These are phyloP conservation scores for Botrytis galanthina DNA, from an alignment of 2,329 filamentous ascomycete genomes.

Conservation along the genomic window DNA sequence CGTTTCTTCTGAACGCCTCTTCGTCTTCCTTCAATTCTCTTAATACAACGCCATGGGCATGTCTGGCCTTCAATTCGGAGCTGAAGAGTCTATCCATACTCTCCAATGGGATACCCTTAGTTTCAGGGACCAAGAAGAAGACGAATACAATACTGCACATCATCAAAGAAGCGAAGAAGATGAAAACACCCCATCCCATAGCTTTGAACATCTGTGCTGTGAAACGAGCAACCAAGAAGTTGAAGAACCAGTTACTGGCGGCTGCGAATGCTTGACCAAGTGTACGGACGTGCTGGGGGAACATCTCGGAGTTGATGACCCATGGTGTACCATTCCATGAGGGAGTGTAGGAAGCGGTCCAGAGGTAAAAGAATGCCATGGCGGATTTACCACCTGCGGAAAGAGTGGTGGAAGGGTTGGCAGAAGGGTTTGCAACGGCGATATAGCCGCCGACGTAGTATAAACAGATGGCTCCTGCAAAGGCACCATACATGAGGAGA, in stretches of 20 bases:
- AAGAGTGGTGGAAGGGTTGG: constrained; percentile 35
- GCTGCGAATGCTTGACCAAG: constrained; percentile 71
- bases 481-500: constrained; percentile 35
- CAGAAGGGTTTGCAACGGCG: constrained; percentile 40
- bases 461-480: constrained; percentile 25
- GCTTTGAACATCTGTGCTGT: constrained; percentile 62
- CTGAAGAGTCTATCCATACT: constrained; percentile 62
- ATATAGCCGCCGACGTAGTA: constrained; percentile 35
- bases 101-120: constrained; percentile 63
- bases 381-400: constrained; percentile 52
- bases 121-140: constrained; percentile 64
- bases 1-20: constrained; percentile 26
- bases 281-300: constrained; percentile 58
- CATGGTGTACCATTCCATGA: constrained; percentile 36
- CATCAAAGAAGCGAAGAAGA: constrained; percentile 67
- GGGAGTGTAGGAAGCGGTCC: constrained; percentile 48
- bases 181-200: constrained; percentile 63
- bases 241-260: constrained; percentile 66
- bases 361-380: constrained; percentile 72
- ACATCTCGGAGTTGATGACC: constrained; percentile 36
- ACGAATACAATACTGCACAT: constrained; percentile 56
- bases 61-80: constrained; percentile 24
- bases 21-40: constrained; percentile 32
- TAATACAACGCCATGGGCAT: constrained; percentile 34
- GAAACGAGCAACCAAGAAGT: constrained; percentile 67